Evolutionary conservation across 257 asterid species (phyloP).

Genomic region (Rehmannia glutinosa): DNA sequence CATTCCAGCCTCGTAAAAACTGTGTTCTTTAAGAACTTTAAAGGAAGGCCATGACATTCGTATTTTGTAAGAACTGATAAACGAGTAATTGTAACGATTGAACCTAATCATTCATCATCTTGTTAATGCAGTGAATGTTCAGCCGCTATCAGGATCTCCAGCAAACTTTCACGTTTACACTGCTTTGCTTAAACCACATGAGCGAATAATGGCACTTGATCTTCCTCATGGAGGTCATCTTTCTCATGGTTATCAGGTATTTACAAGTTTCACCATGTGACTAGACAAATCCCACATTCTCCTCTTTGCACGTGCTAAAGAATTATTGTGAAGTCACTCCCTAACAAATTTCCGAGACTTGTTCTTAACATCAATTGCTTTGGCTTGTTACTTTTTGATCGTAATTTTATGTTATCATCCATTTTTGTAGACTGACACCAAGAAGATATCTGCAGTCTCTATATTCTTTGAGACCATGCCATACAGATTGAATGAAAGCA

Average conservation of each 20-base stretch:
- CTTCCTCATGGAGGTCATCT: slow-evolving; percentile 98
- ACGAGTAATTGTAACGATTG: neutral
- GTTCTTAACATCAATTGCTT: neutral
- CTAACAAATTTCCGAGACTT: neutral
- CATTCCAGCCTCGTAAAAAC: neutral
- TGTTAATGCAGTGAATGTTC: slow-evolving; percentile 68
- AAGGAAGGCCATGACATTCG: neutral
- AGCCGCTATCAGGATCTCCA: slow-evolving; percentile 87
- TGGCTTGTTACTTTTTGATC: neutral
- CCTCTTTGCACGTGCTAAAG: neutral
- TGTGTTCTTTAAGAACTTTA: neutral
- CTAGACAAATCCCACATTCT: neutral
- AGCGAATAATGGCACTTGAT: slow-evolving; percentile 90
- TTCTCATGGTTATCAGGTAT: slow-evolving; percentile 90
- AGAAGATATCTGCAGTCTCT: slow-evolving; percentile 98
- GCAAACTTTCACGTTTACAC: slow-evolving; percentile 87
- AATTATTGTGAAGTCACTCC: neutral
- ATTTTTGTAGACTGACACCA: slow-evolving; percentile 80
- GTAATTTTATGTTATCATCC: neutral
- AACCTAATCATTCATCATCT: neutral
- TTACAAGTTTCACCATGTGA: neutral
- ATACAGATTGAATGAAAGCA: slow-evolving; percentile 90
- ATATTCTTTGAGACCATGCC: slow-evolving; percentile 99
- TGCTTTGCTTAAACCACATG: slow-evolving; percentile 84
- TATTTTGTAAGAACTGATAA: neutral